Evolutionary conservation across 177 flowering plant species (phyloP).

Genomic region (Tripterygium wilfordii): DNA sequence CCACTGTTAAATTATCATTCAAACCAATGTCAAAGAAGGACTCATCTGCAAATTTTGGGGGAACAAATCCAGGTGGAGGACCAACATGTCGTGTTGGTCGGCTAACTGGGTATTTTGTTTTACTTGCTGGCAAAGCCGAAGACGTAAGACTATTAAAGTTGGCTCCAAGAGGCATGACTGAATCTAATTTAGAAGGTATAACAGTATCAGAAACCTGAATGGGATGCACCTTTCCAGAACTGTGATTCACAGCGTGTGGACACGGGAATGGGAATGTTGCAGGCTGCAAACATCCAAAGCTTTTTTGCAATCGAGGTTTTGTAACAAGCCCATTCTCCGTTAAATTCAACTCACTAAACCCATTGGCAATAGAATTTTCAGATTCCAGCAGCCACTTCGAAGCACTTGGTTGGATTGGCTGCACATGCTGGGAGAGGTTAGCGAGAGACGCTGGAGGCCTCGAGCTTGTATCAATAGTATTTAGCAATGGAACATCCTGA

Average conservation of each 20-base stretch:
- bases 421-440: constrained; percentile 29
- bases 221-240: constrained; percentile 24
- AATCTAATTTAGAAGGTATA: too few species aligned
- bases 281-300: constrained; percentile 23
- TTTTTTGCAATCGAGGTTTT: constrained; percentile 29
- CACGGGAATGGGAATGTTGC: constrained; percentile 29
- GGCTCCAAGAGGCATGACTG: too few species aligned
- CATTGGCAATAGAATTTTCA: constrained; percentile 34
- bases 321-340: constrained; percentile 39
- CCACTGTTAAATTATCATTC: constrained; percentile 41
- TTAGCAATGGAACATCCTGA: too few species aligned
- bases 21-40: constrained; percentile 22
- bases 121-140: constrained; percentile 19
- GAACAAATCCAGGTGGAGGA: constrained; percentile 93
- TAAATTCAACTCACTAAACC: constrained; percentile 41
- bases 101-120: constrained; percentile 63
- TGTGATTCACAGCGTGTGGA: constrained; percentile 28
- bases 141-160: too few species aligned
- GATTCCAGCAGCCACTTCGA: constrained; percentile 48
- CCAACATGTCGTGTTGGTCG: constrained; percentile 83
- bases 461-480: too few species aligned
- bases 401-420: constrained; percentile 26
- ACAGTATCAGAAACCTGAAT: constrained; percentile 13
- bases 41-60: constrained; percentile 39
- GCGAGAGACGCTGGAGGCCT: too few species aligned